Conservation (phyloP, 345 rosid genomes). For the Gossypium bickii region DNA sequence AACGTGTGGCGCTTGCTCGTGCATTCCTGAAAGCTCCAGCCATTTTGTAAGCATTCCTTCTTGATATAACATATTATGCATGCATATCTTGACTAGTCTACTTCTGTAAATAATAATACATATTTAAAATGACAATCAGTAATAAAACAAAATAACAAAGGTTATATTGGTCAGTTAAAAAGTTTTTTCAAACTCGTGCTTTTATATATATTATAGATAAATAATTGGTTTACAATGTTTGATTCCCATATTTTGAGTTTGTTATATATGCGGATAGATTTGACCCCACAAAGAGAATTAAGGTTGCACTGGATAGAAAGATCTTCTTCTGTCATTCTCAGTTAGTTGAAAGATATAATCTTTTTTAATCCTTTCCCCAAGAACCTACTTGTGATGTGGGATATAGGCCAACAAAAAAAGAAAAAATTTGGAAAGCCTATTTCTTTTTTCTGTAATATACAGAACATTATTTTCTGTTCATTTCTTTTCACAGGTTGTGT, state of each 20-base stretch:
- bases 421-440: background rate
- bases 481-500: slow-evolving; percentile 58
- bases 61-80: background rate
- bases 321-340: background rate
- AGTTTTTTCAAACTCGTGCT: too few species aligned
- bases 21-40: slow-evolving; percentile 86
- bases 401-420: background rate
- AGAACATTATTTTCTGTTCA: background rate
- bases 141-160: too few species aligned
- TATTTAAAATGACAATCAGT: too few species aligned
- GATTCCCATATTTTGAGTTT: background rate
- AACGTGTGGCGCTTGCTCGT: slow-evolving; percentile 95
- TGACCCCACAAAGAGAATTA: background rate
- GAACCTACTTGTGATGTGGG: background rate
- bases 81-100: background rate
- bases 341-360: background rate
- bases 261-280: background rate
- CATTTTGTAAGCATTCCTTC: slow-evolving; percentile 57
- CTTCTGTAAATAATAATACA: too few species aligned
- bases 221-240: background rate
- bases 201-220: background rate
- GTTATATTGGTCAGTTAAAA: too few species aligned
- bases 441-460: background rate
- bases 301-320: background rate
- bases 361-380: background rate